Evolutionary conservation across 345 rosid species (phyloP).

Genomic region (Gossypium stocksii): DNA sequence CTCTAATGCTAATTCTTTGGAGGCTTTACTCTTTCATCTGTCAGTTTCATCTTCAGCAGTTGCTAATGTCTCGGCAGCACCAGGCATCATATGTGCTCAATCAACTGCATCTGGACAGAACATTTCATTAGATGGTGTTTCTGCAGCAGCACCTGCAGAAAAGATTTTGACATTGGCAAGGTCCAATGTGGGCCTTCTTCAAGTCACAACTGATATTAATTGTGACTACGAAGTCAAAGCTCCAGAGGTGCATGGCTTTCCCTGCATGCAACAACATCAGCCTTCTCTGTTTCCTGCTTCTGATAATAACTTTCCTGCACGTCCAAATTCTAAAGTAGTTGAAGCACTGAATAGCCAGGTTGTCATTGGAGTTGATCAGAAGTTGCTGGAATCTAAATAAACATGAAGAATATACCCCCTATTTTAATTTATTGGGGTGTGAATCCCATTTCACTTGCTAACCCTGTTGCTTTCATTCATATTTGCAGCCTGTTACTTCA

Average conservation of each 20-base stretch:
- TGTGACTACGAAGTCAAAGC: not conserved
- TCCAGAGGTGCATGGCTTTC: not conserved
- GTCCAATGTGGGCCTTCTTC: not conserved
- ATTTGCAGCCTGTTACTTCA: conserved; percentile 29
- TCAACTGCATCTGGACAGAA: conserved; percentile 12
- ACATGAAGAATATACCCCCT: not conserved
- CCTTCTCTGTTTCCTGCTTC: not conserved
- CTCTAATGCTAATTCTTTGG: not conserved
- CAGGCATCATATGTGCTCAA: not conserved
- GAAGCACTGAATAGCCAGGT: not conserved
- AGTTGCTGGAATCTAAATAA: not conserved
- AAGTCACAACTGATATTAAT: not conserved
- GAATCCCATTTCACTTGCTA: conserved; percentile 8
- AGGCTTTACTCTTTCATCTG: conserved; percentile 9
- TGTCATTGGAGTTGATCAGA: not conserved
- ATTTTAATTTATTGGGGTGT: not conserved
- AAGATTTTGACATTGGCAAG: not conserved
- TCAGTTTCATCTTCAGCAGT: not conserved
- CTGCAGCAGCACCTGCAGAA: not conserved
- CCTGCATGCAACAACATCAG: not conserved
- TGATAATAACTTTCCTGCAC: not conserved
- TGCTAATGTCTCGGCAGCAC: not conserved
- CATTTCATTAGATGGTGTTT: not conserved
- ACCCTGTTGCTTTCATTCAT: conserved; percentile 11
- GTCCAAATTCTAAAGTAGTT: not conserved